Evolutionary conservation across 2,329 filamentous ascomycete genomes (phyloP), one percentile per base, ranked within the genome.

Genomic region (Teratosphaeria gauchensis): DNA sequence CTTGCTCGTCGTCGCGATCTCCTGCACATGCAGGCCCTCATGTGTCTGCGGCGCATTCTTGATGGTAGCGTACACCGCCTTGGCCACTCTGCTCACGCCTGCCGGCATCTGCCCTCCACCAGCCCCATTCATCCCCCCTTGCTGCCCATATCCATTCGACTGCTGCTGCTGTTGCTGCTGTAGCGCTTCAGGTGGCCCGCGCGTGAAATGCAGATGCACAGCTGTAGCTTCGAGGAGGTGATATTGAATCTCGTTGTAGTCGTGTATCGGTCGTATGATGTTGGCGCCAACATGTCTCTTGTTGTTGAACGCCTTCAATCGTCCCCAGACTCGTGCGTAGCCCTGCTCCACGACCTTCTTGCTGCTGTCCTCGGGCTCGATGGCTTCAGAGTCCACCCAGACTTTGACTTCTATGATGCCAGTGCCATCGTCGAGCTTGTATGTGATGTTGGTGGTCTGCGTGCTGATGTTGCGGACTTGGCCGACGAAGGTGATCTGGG

Each of bases 381-480:
- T 76, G 61, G 75, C 70, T 69, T 84, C 83, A 64, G 81, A 76
- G 74, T 92, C 87, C 59, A 89, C 80, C 88, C 89, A 95, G 73
- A 88, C 86, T 78, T 94, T 95, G 65, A 90, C 92, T 75, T 99
- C 95, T 67, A 96, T 87, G 62, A 86, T 81, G 2, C 90, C 92
- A 1, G 95, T 99, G 72, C 94, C 94, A 75, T 99, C 94, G 76
- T 99, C 94, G 68, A 99, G 79, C 69, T 87, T 89, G 81, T 95
- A 95, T 53, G 90, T 96, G 65, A 91, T 85, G 77, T 96, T 95
- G 65, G 92, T 96, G 48, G 87, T 83, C 77, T 95, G 90, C n/a
- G 83, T 82, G 71, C 84, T 88, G 75, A 96, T 85, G 75, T 86
- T 86, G 72, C 91, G 90, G 67, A 99, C 86, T 79, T 96, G 92